Conservation (phyloP, 2,329 filamentous ascomycete species). For the Aspergillus sp. region DNA sequence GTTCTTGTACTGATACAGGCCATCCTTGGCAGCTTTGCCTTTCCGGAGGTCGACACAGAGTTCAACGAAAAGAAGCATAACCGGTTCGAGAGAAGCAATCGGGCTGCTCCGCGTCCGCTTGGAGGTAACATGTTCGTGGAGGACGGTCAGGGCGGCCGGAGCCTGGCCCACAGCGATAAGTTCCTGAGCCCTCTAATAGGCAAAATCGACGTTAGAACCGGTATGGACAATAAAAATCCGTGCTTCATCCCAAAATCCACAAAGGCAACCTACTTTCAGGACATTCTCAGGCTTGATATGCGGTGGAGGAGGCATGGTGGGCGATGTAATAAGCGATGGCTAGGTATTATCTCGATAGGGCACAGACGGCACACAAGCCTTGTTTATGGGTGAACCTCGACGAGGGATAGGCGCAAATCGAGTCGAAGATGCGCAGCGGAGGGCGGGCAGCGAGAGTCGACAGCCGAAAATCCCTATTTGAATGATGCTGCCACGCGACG, state of each 20-base stretch:
- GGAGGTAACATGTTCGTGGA: conserved; percentile 98
- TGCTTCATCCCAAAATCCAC: conserved; percentile 1
- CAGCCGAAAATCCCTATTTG: conserved; percentile 22
- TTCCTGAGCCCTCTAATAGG: conserved; percentile 78
- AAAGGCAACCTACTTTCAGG: conserved; percentile 63
- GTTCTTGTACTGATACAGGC: conserved; percentile 99
- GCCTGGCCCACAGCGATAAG: conserved; percentile 97
- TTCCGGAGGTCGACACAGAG: conserved; percentile 96
- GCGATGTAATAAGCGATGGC: conserved; percentile 29
- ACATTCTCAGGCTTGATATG: conserved; percentile 99
- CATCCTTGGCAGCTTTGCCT: conserved; percentile 97
- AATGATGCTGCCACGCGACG: conserved; percentile 38
- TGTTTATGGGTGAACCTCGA: conserved; percentile 1
- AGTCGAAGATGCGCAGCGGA: conserved; percentile 24
- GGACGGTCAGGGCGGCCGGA: conserved; percentile 84
- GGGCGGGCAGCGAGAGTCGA: conserved; percentile 30
- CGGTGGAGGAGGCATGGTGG: conserved; percentile 85
- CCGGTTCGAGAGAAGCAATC: conserved; percentile 92
- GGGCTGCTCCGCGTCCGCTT: conserved; percentile 97
- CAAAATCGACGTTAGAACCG: conserved; percentile 18
- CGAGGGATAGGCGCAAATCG: conserved; percentile 14
- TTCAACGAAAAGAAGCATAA: conserved; percentile 97
- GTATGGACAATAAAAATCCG: not conserved
- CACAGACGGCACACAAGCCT: conserved; percentile 16
- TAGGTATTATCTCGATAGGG: conserved; percentile 8